Evolutionary conservation across 257 asterid genomes (phyloP).

Genomic region (Forsythia viridissima): DNA sequence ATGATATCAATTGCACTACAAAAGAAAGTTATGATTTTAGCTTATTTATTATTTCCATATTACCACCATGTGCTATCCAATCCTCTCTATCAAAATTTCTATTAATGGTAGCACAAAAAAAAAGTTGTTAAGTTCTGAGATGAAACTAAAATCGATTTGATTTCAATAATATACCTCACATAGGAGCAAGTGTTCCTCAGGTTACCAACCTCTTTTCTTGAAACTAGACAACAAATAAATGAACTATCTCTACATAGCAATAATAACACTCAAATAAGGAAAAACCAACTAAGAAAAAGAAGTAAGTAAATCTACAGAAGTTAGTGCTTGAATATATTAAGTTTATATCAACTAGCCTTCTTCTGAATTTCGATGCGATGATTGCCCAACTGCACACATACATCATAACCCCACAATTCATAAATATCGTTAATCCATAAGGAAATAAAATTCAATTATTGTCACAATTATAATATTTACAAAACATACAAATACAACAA

Average conservation of each 20-base stretch:
- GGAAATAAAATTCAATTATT: neutral
- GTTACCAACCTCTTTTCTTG: constrained; percentile 99
- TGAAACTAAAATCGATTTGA: neutral
- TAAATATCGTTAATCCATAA: constrained; percentile 26
- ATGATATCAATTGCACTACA: no score
- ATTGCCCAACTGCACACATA: constrained; percentile 72
- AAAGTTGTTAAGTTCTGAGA: neutral
- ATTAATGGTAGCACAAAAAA: no score
- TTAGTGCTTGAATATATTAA: constrained; percentile 19
- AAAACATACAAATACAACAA: constrained; percentile 18
- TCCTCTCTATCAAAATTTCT: no score
- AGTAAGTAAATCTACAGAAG: constrained; percentile 1
- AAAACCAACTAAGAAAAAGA: constrained; percentile 3
- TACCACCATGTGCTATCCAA: no score
- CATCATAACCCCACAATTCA: constrained; percentile 15
- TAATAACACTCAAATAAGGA: constrained; percentile 18
- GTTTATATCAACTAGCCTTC: constrained; percentile 64
- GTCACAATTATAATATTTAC: neutral
- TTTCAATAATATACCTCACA: constrained; percentile 66
- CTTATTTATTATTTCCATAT: no score
- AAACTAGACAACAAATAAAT: constrained; percentile 97
- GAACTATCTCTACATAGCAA: constrained; percentile 73
- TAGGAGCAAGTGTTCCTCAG: constrained; percentile 94
- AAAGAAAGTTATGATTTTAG: no score
- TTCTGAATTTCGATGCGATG: constrained; percentile 90